A percentile compares a stretch with the other conserved stretches of the same genome.
Conservation (phyloP, 371 early-diverging fungal genomes). For the Mucor lusitanicus region DNA sequence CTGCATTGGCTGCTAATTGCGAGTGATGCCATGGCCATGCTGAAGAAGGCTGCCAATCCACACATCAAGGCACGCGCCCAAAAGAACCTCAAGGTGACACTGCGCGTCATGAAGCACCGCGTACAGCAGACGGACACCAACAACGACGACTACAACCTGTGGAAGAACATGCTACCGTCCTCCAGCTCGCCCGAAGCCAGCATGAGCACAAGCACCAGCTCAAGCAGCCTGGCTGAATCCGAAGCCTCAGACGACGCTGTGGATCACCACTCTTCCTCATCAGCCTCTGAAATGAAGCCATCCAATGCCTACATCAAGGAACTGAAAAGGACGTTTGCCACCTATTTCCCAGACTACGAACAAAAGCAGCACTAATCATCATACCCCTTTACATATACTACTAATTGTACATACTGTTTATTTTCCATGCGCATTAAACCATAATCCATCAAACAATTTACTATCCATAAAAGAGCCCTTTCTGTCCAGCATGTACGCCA, state of each 20-base stretch:
- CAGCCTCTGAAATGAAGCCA: not conserved
- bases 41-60: conserved; percentile 27
- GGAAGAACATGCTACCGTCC: conserved; percentile 10
- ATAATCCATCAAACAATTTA: conserved; percentile 50
- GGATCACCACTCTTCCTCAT: not conserved
- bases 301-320: conserved; percentile 26
- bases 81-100: conserved; percentile 20
- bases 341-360: conserved; percentile 12
- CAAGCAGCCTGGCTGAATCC: conserved; percentile 18
- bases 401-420: not conserved
- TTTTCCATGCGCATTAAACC: conserved; percentile 24
- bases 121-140: not conserved
- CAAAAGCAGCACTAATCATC: not conserved
- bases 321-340: conserved; percentile 15
- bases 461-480: conserved; percentile 51
- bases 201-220: conserved; percentile 19
- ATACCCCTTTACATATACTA: not conserved
- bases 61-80: conserved; percentile 35
- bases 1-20: conserved; percentile 42
- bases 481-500: conserved; percentile 53
- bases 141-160: conserved; percentile 4
- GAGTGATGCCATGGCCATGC: conserved; percentile 30
- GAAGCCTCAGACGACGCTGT: conserved; percentile 3
- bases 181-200: not conserved
- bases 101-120: conserved; percentile 21